Evolutionary conservation across 2,329 filamentous ascomycete genomes (phyloP), one percentile per base, ranked within the genome.

Genomic region (Shiraia sp.): DNA sequence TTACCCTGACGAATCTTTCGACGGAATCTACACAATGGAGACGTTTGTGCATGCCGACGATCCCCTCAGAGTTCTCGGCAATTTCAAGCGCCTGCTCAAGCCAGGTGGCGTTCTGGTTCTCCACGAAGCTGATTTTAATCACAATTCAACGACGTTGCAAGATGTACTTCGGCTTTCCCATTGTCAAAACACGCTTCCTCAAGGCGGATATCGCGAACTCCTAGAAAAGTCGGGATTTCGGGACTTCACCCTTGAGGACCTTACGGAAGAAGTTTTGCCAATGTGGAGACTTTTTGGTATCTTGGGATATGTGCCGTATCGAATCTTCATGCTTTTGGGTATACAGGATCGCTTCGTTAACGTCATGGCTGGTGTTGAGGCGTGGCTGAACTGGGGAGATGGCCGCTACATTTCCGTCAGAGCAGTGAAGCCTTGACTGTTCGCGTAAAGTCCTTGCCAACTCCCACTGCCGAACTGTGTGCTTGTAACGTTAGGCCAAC

Each of bases 1-100:
- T 4, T 61, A 79, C 15, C 39, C 50, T 0, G 49, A 63, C 17
- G 59, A 51, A 3, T 73, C 67, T 0, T 71, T 77, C 29, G 77
- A 81, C 39, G 78, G 77, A 3, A 62, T 76, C 19, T 81, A 80
- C 55, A 80, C 78, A 0, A 77, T 80, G 73, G 77, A 81, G 57
- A 79, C 77, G 0, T 72, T 81, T 32, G 77, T 79, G 0, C 78
- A 81, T 51, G 76, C 78, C 1, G 76, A 72, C 1, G 70, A 79
- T 27, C 72, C 75, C 0, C 49, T 68, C 28, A 59, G 56, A 6
- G 78, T 74, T 2, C 61, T 79, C 1, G 49, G 47, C 5, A 73
- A 74, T 13, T 79, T 80, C 60, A 72, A 68, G 53, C 72, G 76
- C 10, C 48, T 79, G 0, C 59, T 80, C 4, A 63, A 65, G 16